Conservation (phyloP, 345 rosid genomes). For the Syzygium grande region DNA sequence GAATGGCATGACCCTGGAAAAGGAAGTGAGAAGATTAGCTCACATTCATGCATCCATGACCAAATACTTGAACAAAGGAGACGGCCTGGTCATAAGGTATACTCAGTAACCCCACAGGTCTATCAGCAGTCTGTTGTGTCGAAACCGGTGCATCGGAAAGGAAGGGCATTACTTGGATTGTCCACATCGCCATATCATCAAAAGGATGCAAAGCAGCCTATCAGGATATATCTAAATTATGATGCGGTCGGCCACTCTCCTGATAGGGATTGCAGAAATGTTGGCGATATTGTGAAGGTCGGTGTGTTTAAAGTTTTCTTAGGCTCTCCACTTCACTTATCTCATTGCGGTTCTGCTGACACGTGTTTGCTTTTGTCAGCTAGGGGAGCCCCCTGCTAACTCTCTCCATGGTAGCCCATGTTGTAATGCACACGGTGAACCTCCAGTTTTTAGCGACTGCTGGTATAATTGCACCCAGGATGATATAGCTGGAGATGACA, state of each 20-base stretch:
- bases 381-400: slow-evolving; percentile 80
- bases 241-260: slow-evolving; percentile 97
- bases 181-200: slow-evolving; percentile 15
- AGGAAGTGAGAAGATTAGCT: slow-evolving; percentile 31
- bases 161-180: slow-evolving; percentile 73
- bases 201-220: slow-evolving; percentile 67
- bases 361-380: slow-evolving; percentile 32
- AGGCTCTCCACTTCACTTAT: slow-evolving; percentile 1
- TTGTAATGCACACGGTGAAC: slow-evolving; percentile 68
- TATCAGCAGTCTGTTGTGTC: slow-evolving; percentile 40
- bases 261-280: slow-evolving; percentile 77
- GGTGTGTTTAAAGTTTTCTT: slow-evolving; percentile 5
- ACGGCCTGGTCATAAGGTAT: slow-evolving; percentile 75
- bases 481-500: slow-evolving; percentile 90
- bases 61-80: slow-evolving; percentile 84
- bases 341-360: neutral
- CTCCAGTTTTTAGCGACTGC: slow-evolving; percentile 86
- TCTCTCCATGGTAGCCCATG: slow-evolving; percentile 44
- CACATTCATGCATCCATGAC: slow-evolving; percentile 96
- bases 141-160: slow-evolving; percentile 37
- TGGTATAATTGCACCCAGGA: slow-evolving; percentile 96
- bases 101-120: slow-evolving; percentile 83
- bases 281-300: slow-evolving; percentile 92
- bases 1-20: slow-evolving; percentile 30
- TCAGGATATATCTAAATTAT: slow-evolving; percentile 88